Evolutionary conservation across 1,284 basidiomycete genomes (phyloP), one percentile per base, ranked within the genome.

Genomic region (Ustilago hordei): DNA sequence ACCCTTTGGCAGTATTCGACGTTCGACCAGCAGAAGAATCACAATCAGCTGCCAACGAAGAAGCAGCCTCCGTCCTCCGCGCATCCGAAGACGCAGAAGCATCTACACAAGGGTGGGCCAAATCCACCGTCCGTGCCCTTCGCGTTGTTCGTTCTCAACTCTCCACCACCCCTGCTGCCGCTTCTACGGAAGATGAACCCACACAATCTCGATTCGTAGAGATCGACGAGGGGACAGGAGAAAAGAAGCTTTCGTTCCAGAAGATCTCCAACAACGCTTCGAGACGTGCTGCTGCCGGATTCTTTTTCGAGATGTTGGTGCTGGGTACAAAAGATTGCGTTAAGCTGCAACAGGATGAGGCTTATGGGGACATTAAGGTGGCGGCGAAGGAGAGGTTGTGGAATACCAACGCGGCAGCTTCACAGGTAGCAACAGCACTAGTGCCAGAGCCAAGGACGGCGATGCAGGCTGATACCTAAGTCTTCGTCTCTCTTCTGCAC

Each of bases 231-330:
- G 78, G 77, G 55, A 65, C 39, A 12, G 39, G 58, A 19, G 57
- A 64, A 12, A 91, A 91, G 86, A 87, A 88, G 6, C 86, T 94
- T 78, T 91, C 91, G 81, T 95, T 95, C 87, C 89, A 90, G 60
- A 88, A 90, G 81, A 90, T 93, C 87, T 89, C 92, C 2, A 88
- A 91, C 80, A 93, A 92, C 90, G 93, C 94, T 8, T 93, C 93
- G 8, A 91, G 94, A 60, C 91, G 94, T 53, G 96, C 95, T 4
- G 95, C 95, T 0, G 91, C 95, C 0, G 91, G 93, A 2, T 98
- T 99, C 89, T 99, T 99, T 89, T 99, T 98, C 84, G 96, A 99
- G 87, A 88, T 98, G 60, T 91, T 99, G 35, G 94, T 98, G 4
- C 90, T 99, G 2, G 92, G 94, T 9, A 98, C 95, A 0, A 91